These are phyloP conservation scores for Salix udensis DNA, from an alignment of 345 rosid genomes.

Conservation along the genomic window DNA sequence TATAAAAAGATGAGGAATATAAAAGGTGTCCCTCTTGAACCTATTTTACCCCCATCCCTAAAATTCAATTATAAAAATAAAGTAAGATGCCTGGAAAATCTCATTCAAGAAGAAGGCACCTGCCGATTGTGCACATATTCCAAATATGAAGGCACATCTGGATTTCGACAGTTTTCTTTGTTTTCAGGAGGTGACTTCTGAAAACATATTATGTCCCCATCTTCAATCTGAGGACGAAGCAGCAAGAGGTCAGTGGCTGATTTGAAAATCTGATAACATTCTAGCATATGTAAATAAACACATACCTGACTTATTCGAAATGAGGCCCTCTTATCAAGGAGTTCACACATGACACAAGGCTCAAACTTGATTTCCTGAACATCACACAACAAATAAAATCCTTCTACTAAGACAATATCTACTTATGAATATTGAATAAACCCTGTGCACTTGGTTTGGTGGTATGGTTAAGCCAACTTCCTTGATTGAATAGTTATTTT, in stretches of 20 bases:
- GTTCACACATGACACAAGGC: constrained; percentile 92
- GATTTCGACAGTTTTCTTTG: constrained; percentile 57
- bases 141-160: constrained; percentile 80
- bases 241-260: not conserved
- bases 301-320: constrained; percentile 73
- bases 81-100: not conserved
- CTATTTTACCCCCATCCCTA: not conserved
- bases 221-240: constrained; percentile 61
- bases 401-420: not conserved
- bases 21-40: not conserved
- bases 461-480: not conserved
- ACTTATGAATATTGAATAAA: not conserved
- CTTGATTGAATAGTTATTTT: not conserved
- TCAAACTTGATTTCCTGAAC: constrained; percentile 90
- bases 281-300: not conserved
- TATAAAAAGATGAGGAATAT: not conserved
- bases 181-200: constrained; percentile 60
- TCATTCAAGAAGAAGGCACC: constrained; percentile 32
- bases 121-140: constrained; percentile 95
- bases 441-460: not conserved
- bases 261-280: not conserved
- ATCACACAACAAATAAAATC: constrained; percentile 6
- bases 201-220: constrained; percentile 94
- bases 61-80: not conserved
- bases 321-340: constrained; percentile 63